These are phyloP conservation scores for Amphicarpaea edgeworthii DNA, from an alignment of 306 rosid species.

Conservation along the genomic window DNA sequence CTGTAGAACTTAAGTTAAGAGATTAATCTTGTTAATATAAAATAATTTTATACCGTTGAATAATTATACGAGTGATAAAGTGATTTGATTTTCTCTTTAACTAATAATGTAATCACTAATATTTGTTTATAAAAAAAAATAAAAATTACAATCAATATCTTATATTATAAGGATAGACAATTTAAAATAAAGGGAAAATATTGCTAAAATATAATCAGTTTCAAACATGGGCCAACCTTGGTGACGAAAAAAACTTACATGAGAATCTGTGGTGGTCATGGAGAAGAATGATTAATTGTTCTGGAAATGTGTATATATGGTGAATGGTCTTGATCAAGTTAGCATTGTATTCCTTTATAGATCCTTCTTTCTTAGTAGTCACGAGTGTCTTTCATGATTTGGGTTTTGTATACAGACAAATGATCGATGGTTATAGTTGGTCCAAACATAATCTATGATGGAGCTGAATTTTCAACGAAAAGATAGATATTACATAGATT, in stretches of 20 bases:
- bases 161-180: no score
- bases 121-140: no score
- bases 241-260: background rate
- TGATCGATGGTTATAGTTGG: background rate
- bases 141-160: no score
- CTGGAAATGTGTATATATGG: no score
- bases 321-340: background rate
- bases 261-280: background rate
- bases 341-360: background rate
- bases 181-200: no score
- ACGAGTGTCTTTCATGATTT: background rate
- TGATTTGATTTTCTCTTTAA: no score
- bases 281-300: background rate
- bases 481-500: no score
- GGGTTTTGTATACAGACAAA: background rate
- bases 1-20: constrained; percentile 39
- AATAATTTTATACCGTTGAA: no score
- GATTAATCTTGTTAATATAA: no score
- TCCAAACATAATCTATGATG: background rate
- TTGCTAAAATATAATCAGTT: background rate
- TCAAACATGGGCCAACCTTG: no score
- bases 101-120: no score
- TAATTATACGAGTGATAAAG: no score
- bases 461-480: background rate
- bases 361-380: background rate